A percentile compares a stretch with the other conserved stretches of the same genome.
These are phyloP conservation scores for Peniophora sp. DNA, from an alignment of 1,284 basidiomycete species.

Conservation along the genomic window DNA sequence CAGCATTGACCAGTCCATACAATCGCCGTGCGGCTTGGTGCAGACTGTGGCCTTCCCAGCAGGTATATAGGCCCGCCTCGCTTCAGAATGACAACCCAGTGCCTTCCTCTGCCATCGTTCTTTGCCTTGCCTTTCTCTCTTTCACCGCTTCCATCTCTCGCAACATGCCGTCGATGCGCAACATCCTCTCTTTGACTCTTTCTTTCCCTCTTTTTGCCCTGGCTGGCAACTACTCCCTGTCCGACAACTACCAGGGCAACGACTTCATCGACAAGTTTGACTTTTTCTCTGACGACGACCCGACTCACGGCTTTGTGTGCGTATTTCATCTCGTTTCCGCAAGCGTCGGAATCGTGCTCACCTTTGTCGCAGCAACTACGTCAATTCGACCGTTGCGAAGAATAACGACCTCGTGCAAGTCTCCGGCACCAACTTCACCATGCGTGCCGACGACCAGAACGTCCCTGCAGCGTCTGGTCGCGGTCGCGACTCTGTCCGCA, in stretches of 20 bases:
- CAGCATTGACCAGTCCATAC: no score
- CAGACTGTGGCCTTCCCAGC: no score
- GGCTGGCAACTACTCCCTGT: not conserved
- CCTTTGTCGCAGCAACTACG: slow-evolving; percentile 14
- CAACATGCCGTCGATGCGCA: not conserved
- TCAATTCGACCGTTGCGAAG: slow-evolving; percentile 23
- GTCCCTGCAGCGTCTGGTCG: slow-evolving; percentile 35
- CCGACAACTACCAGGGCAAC: not conserved
- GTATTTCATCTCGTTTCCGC: not conserved
- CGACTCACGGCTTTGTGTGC: not conserved
- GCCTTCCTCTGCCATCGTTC: no score
- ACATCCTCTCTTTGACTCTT: not conserved
- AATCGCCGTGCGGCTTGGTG: no score
- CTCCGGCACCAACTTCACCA: slow-evolving; percentile 20
- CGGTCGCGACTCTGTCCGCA: slow-evolving; percentile 54
- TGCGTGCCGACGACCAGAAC: slow-evolving; percentile 46
- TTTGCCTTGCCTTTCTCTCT: no score
- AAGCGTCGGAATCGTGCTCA: not conserved
- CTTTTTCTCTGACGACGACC: not conserved
- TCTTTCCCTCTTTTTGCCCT: not conserved
- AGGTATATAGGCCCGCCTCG: no score
- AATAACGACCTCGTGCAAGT: slow-evolving; percentile 24
- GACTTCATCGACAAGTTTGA: not conserved
- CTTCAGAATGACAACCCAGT: no score
- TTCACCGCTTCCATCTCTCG: no score